Base-by-base conservation (phyloP, 2,329 filamentous ascomycete genomes). In the Epichloe sylvatica region DNA sequence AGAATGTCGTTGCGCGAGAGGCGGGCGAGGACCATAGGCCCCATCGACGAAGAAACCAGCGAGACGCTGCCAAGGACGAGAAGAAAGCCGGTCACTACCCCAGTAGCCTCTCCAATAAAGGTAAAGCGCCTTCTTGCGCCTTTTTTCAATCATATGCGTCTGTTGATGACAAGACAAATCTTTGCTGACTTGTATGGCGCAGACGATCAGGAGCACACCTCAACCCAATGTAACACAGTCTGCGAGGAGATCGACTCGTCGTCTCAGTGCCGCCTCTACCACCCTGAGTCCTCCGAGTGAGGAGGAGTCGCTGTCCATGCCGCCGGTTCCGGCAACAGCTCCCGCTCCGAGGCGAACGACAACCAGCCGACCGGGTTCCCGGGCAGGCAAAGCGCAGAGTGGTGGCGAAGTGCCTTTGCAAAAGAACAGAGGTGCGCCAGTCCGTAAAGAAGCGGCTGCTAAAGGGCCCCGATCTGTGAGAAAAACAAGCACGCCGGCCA, bases 1-100 rank as follows among this genome's bases (percentile, higher is more conserved):
- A 75, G 84, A 51, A 85, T 84, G 77, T 81, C 87, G 53, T 70
- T 92, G 48, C 78, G 89, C 34, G 81, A 83, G 50, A 78, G 87
- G 53, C 88, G 83, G 61, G 64, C 72, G 7, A 81, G 73, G 48
- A 68, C 76, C 4, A 67, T 72, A n/a, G 71, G 74, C 9, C 69
- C 72, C n/a, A 71, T 74, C 2, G 73, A 76, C 12, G 74, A 75
- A 46, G 72, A 60, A 37, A 51, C 47, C 33, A 47, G 23, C 13
- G 56, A 62, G 34, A 56, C 57, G 47, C 49, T 57, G 5, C 9
- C 56, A 8, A 70, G 69, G 55, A 70, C 68, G 54, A 75, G 83
- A 34, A 71, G 84, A 49, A 83, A 72, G 53, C 87, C 82, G 0
- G 75, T 83, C 42, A 75, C 73, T 30, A 75, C 74, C 30, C 62